These are phyloP conservation scores for Lentinula sp. DNA, from an alignment of 768 basidiomycete genomes.

Conservation along the genomic window DNA sequence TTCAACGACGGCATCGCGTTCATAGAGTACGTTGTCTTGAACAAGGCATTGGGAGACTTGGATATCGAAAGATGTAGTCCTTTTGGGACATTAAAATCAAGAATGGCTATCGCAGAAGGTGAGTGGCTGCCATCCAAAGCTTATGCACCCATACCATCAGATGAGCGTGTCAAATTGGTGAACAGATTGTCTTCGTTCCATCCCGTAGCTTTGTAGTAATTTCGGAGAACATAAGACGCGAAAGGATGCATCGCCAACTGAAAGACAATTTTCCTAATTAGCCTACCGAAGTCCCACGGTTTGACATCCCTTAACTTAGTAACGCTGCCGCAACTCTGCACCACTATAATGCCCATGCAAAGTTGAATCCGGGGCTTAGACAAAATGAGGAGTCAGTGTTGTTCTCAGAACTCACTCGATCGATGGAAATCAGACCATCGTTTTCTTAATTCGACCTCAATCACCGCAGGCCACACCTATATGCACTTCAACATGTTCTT, in stretches of 20 bases:
- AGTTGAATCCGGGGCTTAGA: no score
- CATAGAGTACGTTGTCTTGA: slow-evolving; percentile 89
- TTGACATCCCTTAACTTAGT: no score
- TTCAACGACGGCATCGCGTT: slow-evolving; percentile 90
- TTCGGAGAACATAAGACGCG: slow-evolving; percentile 80
- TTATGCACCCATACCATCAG: slow-evolving; percentile 51
- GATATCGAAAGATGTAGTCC: slow-evolving; percentile 77
- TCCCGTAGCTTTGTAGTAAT: slow-evolving; percentile 87
- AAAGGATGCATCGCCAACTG: slow-evolving; percentile 67
- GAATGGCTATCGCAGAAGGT: slow-evolving; percentile 53
- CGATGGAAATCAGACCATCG: no score
- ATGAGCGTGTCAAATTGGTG: slow-evolving; percentile 83
- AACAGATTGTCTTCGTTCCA: slow-evolving; percentile 98
- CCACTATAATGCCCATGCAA: no score
- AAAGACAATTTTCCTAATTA: not conserved
- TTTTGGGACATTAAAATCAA: slow-evolving; percentile 85
- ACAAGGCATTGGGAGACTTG: slow-evolving; percentile 84
- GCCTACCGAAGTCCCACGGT: not conserved
- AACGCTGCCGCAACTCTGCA: no score
- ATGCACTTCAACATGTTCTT: no score
- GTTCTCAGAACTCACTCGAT: no score
- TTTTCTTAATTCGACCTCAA: no score
- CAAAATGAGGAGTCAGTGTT: no score
- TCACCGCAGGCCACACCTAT: no score
- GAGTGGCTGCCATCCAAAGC: not conserved